Percentiles rank a stretch among this genome's conserved stretches.
Evolutionary conservation across 148 eudicot species (phyloP).

Genomic region (Simmondsia chinensis): DNA sequence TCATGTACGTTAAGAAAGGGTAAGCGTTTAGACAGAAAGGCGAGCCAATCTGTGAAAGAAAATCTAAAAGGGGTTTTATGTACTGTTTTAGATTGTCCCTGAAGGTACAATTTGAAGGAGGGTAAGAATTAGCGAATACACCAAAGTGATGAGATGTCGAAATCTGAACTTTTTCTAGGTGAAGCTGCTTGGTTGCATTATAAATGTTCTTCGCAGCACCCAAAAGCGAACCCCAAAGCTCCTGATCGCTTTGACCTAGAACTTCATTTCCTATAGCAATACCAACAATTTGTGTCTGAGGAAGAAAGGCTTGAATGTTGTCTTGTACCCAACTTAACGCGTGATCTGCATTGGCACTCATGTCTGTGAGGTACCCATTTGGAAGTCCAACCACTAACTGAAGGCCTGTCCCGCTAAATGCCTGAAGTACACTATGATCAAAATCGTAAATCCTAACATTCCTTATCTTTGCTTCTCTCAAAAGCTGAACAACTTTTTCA

Average conservation of each 20-base stretch:
- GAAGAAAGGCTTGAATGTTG: slow-evolving; percentile 43
- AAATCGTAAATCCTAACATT: slow-evolving; percentile 61
- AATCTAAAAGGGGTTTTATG: slow-evolving; percentile 51
- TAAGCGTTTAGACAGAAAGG: slow-evolving; percentile 75
- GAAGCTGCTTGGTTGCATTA: slow-evolving; percentile 48
- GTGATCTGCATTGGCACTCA: slow-evolving; percentile 46
- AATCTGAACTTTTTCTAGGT: slow-evolving; percentile 39
- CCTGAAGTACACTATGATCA: slow-evolving; percentile 54
- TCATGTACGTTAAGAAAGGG: slow-evolving; percentile 63
- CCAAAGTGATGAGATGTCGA: slow-evolving; percentile 52
- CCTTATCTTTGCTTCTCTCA: slow-evolving; percentile 47
- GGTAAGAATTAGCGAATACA: slow-evolving; percentile 62
- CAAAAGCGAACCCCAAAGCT: slow-evolving; percentile 31
- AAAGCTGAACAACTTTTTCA: slow-evolving; percentile 43
- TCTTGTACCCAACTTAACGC: slow-evolving; percentile 61
- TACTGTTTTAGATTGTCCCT: slow-evolving; percentile 29
- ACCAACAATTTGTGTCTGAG: slow-evolving; percentile 50
- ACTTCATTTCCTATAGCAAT: slow-evolving; percentile 76
- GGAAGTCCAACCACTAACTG: slow-evolving; percentile 70
- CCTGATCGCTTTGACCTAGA: slow-evolving; percentile 36
- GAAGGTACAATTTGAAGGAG: slow-evolving; percentile 63
- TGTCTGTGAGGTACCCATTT: slow-evolving; percentile 34
- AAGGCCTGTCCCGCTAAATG: slow-evolving; percentile 60
- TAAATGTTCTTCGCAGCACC: slow-evolving; percentile 54
- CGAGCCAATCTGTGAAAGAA: slow-evolving; percentile 44